These are phyloP conservation scores for Picocystis sp. DNA, from an alignment of 163 green algal genomes.

Conservation along the genomic window DNA sequence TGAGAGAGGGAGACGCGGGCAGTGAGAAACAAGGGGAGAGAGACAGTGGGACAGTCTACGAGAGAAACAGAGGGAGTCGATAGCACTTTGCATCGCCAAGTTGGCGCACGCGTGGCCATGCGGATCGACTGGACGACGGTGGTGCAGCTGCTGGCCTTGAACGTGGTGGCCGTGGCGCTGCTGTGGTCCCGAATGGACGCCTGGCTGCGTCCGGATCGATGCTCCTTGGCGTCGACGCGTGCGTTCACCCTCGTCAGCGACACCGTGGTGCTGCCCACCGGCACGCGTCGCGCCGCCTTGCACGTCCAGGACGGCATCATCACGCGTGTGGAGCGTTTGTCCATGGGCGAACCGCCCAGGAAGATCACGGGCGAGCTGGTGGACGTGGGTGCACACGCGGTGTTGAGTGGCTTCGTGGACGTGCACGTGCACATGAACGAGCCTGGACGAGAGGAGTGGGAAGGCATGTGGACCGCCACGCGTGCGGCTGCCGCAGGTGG, in stretches of 20 bases:
- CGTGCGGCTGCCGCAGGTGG: constrained; percentile 62
- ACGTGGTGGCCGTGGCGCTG: constrained; percentile 16
- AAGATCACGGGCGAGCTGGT: constrained; percentile 20
- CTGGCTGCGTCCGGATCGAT: too few relatives aligned
- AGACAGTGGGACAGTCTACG: too few relatives aligned
- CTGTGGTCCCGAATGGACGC: too few relatives aligned
- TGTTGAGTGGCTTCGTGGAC: constrained; percentile 78
- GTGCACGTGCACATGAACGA: constrained; percentile 90
- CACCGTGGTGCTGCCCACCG: constrained; percentile 14
- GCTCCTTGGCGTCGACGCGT: neutral
- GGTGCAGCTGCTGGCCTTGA: constrained; percentile 8
- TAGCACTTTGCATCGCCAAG: too few relatives aligned
- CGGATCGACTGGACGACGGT: constrained; percentile 22
- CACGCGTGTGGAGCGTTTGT: neutral
- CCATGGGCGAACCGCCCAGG: neutral
- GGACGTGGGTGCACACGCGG: constrained; percentile 52
- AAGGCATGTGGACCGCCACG: constrained; percentile 69
- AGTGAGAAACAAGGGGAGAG: too few relatives aligned
- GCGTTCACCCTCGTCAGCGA: constrained; percentile 12
- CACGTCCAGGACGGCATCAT: constrained; percentile 9
- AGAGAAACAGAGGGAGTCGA: too few relatives aligned
- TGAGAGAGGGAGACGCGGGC: too few relatives aligned
- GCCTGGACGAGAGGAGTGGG: constrained; percentile 76
- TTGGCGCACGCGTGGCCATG: neutral
- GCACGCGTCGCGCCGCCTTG: constrained; percentile 10